Percentiles rank a stretch among this genome's conserved stretches.
phyloP scores from a whole-genome alignment of 1,284 basidiomycete genomes.

The Ceratorhiza oryzae-sativae region DNA sequence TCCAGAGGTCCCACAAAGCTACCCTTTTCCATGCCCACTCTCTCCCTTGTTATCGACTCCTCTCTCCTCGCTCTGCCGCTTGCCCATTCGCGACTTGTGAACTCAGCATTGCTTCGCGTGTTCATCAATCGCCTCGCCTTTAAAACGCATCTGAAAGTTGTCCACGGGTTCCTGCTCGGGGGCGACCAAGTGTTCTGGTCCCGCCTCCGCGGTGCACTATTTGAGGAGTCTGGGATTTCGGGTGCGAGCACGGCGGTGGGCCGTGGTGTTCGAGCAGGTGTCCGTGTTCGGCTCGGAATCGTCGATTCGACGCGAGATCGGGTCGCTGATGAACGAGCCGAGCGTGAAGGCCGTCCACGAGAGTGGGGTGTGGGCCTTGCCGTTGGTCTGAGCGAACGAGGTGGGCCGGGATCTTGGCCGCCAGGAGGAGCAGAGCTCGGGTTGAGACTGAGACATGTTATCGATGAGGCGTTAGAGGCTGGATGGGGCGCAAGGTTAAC shows the following conservation, averaged over 20 bases:
- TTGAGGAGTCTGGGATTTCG: conserved; percentile 62
- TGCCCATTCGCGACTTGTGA: conserved; percentile 55
- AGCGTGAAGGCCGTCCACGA: conserved; percentile 15
- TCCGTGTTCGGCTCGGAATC: conserved; percentile 38
- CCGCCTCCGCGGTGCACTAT: conserved; percentile 68
- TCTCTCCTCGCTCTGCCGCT: conserved; percentile 61
- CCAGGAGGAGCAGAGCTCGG: conserved; percentile 83
- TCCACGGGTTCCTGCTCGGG: conserved; percentile 73
- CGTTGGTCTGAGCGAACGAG: conserved; percentile 68
- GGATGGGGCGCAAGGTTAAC: conserved; percentile 44
- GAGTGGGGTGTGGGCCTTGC: conserved; percentile 78
- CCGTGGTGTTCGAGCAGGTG: conserved; percentile 44
- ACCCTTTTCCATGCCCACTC: conserved; percentile 68
- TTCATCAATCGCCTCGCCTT: conserved; percentile 58
- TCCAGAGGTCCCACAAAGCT: conserved; percentile 62
- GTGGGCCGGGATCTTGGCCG: conserved; percentile 67
- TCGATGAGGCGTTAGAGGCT: conserved; percentile 69
- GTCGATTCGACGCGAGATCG: conserved; percentile 26
- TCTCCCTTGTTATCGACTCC: conserved; percentile 63
- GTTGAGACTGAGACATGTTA: conserved; percentile 78
- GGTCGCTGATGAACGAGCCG: conserved; percentile 33
- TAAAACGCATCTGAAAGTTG: conserved; percentile 66
- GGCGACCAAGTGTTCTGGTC: conserved; percentile 70
- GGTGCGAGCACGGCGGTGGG: conserved; percentile 54
- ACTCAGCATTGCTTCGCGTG: conserved; percentile 40